Conservation (phyloP, 2,329 filamentous ascomycete species). For the Colletotrichum tabaci region DNA sequence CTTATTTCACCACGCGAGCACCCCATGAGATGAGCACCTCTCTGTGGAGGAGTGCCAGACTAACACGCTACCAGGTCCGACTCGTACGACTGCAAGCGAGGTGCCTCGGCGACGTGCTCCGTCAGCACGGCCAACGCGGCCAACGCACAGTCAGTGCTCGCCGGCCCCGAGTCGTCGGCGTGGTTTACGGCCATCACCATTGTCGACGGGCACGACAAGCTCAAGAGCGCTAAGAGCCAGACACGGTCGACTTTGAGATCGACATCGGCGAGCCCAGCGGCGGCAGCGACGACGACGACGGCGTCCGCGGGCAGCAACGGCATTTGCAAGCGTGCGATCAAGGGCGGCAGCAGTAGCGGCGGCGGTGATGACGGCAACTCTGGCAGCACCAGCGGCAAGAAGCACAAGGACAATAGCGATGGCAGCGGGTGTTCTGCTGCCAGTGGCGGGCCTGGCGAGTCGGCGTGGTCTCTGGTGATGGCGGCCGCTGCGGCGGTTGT, state of each 20-base stretch:
- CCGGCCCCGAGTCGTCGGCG: slow-evolving; percentile 20
- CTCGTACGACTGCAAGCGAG: slow-evolving; percentile 31
- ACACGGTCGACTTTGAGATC: not conserved
- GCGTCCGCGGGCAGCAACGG: not conserved
- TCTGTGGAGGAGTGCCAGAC: not conserved
- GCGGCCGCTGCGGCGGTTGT: slow-evolving; percentile 5
- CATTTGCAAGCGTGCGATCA: slow-evolving; percentile 27
- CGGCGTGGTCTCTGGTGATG: slow-evolving; percentile 3
- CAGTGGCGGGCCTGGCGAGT: not conserved
- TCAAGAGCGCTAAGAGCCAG: not conserved
- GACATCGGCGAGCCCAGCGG: not conserved
- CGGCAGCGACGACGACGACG: not conserved
- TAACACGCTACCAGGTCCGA: slow-evolving; percentile 12
- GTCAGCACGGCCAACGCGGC: not conserved
- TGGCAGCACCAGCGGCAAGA: slow-evolving; percentile 8
- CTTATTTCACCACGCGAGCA: not conserved
- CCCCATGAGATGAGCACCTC: not conserved
- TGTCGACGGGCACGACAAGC: slow-evolving; percentile 26
- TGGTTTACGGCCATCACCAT: slow-evolving; percentile 38
- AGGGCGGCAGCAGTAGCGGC: not conserved
- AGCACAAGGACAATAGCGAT: slow-evolving; percentile 3
- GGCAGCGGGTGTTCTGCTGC: slow-evolving; percentile 22
- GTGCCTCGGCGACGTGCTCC: slow-evolving; percentile 22
- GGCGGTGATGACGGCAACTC: not conserved
- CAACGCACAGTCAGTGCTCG: slow-evolving; percentile 3